A percentile compares a stretch with the other conserved stretches of the same genome.
Evolutionary conservation across 805 yeast species (phyloP).

Genomic region (Metschnikowia bowlesiae): DNA sequence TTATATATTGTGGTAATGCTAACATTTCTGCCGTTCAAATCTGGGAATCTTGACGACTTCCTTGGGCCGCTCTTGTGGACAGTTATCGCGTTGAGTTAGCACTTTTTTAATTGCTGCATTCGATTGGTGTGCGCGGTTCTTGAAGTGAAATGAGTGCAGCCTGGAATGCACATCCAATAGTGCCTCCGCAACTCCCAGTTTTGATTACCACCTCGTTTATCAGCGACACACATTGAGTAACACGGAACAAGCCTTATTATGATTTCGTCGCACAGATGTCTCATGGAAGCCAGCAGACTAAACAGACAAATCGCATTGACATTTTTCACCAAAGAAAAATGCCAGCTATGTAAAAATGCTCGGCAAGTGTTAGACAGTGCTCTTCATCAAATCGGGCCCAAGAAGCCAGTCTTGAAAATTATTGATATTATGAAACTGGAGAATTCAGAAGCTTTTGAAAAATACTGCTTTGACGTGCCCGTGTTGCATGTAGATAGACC

Average conservation of each 20-base stretch:
- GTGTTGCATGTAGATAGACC: conserved; percentile 63
- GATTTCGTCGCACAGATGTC: conserved; percentile 5
- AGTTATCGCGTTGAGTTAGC: not conserved
- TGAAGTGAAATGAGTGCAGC: not conserved
- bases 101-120: not conserved
- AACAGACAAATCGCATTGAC: conserved; percentile 32
- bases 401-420: conserved; percentile 30
- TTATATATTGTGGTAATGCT: not conserved
- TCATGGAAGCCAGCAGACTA: not conserved
- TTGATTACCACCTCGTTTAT: not conserved
- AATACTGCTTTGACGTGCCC: conserved; percentile 75
- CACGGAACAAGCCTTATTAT: not conserved
- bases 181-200: not conserved
- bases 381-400: conserved; percentile 25
- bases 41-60: not conserved
- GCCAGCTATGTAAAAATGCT: conserved; percentile 67
- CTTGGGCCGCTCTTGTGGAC: not conserved
- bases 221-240: not conserved
- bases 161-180: not conserved
- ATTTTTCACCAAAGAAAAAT: conserved; percentile 65
- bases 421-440: conserved; percentile 58
- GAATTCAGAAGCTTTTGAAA: conserved; percentile 63
- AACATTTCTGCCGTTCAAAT: not conserved
- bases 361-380: conserved; percentile 45
- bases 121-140: not conserved